A percentile compares a stretch with the other conserved stretches of the same genome.
Evolutionary conservation across 257 asterid genomes (phyloP).

Genomic region (Gardenia jasminoides): DNA sequence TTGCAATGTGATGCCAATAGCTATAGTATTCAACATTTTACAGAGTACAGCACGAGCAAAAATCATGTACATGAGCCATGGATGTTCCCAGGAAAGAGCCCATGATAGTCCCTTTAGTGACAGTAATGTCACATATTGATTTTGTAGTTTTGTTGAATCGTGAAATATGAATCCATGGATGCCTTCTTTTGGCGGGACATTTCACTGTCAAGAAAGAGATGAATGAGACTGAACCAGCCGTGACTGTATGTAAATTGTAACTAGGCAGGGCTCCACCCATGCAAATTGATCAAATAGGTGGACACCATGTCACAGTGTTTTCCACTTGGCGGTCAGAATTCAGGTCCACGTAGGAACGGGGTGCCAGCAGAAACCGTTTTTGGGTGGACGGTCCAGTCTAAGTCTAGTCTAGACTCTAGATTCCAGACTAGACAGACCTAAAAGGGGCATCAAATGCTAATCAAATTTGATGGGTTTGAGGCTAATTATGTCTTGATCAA

Average conservation of each 20-base stretch:
- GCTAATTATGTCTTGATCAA: not conserved
- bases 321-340: slow-evolving; percentile 27
- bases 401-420: not conserved
- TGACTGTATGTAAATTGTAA: no score
- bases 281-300: slow-evolving; percentile 21
- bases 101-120: not conserved
- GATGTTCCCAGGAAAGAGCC: not conserved
- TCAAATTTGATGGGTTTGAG: slow-evolving; percentile 7
- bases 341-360: slow-evolving; percentile 22
- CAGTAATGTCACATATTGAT: not conserved
- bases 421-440: no score
- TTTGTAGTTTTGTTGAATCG: slow-evolving; percentile 4
- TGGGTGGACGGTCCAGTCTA: not conserved
- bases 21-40: no score
- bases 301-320: slow-evolving; percentile 23
- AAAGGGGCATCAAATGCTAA: slow-evolving; percentile 3
- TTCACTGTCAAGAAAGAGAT: slow-evolving; percentile 35
- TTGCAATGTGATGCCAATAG: no score
- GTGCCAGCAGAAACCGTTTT: not conserved
- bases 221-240: slow-evolving; percentile 35
- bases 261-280: slow-evolving; percentile 39
- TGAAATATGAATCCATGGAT: slow-evolving; percentile 9
- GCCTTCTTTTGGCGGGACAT: slow-evolving; percentile 56
- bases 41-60: not conserved
- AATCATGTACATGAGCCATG: not conserved